Evolutionary conservation across 768 basidiomycete species (phyloP).

Genomic region (Boletus pseudopeckii): DNA sequence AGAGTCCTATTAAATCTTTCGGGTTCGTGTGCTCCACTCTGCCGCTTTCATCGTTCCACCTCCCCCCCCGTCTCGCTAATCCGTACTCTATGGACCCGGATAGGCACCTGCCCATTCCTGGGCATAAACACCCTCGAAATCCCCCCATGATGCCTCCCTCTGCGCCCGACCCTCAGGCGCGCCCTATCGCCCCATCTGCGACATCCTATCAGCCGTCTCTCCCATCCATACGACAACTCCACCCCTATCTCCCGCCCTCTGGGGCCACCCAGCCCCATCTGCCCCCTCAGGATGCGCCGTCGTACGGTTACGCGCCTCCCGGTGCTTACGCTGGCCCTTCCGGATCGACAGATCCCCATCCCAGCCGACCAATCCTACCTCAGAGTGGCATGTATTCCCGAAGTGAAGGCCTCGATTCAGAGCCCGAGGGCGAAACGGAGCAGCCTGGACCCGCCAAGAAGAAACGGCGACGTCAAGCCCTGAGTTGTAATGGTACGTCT

Average conservation of each 20-base stretch:
- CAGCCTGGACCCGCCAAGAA: slow-evolving; percentile 67
- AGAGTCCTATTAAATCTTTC: slow-evolving; percentile 21
- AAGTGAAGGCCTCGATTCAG: slow-evolving; percentile 48
- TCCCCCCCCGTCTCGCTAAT: slow-evolving; percentile 18
- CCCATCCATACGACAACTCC: slow-evolving; percentile 67
- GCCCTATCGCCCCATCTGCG: slow-evolving; percentile 24
- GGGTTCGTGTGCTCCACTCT: slow-evolving; percentile 25
- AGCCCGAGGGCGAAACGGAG: slow-evolving; percentile 51
- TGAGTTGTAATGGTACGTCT: slow-evolving; percentile 78
- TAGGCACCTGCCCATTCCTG: slow-evolving; percentile 34
- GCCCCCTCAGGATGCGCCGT: slow-evolving; percentile 24
- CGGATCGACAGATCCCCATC: slow-evolving; percentile 28
- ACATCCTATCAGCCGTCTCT: slow-evolving; percentile 35
- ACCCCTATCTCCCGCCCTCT: slow-evolving; percentile 61
- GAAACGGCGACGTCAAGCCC: slow-evolving; percentile 76
- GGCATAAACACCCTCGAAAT: slow-evolving; percentile 29
- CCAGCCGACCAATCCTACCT: slow-evolving; percentile 17
- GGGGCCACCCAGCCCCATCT: slow-evolving; percentile 31
- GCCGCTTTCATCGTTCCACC: slow-evolving; percentile 16
- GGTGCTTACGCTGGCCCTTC: slow-evolving; percentile 21
- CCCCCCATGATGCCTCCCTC: slow-evolving; percentile 28
- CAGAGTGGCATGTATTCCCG: slow-evolving; percentile 28
- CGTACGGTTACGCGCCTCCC: slow-evolving; percentile 28
- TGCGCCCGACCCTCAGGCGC: slow-evolving; percentile 25
- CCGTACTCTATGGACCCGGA: slow-evolving; percentile 34